These are phyloP conservation scores for Lentinula guzmanii DNA, from an alignment of 768 basidiomycete genomes.

Conservation along the genomic window DNA sequence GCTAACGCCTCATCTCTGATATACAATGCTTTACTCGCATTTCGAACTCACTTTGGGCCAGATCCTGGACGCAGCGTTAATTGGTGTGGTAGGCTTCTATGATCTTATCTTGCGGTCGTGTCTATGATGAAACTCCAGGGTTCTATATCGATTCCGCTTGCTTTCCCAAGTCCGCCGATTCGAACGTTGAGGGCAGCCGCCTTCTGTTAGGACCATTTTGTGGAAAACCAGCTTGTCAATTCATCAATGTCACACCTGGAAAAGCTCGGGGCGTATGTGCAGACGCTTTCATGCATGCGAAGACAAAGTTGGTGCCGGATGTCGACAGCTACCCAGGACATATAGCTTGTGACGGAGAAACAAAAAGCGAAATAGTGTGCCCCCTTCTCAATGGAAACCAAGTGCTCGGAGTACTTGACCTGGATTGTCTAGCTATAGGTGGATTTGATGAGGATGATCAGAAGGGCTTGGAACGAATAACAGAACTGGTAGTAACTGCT, in stretches of 20 bases:
- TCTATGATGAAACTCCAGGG: conserved; percentile 37
- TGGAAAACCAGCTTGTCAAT: conserved; percentile 89
- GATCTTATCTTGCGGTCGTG: not conserved
- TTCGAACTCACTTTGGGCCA: conserved; percentile 55
- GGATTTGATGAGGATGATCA: conserved; percentile 79
- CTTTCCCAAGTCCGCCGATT: conserved; percentile 43
- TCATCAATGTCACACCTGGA: conserved; percentile 51
- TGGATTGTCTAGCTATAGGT: conserved; percentile 69
- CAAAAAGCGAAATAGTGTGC: conserved; percentile 85
- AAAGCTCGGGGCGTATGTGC: conserved; percentile 82
- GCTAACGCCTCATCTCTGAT: conserved; percentile 80
- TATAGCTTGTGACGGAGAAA: conserved; percentile 89
- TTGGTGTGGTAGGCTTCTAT: conserved; percentile 75
- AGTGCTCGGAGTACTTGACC: conserved; percentile 65
- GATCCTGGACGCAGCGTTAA: conserved; percentile 66
- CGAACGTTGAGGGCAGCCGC: conserved; percentile 13
- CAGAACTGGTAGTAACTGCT: conserved; percentile 50
- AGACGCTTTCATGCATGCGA: conserved; percentile 54
- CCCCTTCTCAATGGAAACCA: conserved; percentile 50
- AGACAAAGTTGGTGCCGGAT: conserved; percentile 65
- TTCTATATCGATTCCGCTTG: conserved; percentile 74
- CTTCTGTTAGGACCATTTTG: conserved; percentile 81
- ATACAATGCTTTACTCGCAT: conserved; percentile 71
- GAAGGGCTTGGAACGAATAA: conserved; percentile 71
- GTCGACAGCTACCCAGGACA: conserved; percentile 86